Evolutionary conservation across 805 yeast species (phyloP), one percentile per base, ranked within the genome.

Genomic region (Candida sakaeoensis): DNA sequence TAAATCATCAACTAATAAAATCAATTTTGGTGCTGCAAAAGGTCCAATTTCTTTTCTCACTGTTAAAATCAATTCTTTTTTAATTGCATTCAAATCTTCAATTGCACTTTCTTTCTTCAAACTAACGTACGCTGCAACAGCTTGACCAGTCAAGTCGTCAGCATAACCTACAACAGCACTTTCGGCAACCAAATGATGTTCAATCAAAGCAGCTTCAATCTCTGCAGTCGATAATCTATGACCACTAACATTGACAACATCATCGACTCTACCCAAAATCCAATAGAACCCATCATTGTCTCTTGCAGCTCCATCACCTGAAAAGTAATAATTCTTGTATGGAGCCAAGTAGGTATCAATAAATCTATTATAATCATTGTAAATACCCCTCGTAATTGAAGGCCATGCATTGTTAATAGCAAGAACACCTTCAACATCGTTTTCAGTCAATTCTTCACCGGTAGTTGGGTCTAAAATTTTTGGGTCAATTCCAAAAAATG

Each of bases 251-350:
- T 93, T 93, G 51, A 91, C 99, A 44, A 93, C 98, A 57, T 93
- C 99, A 63, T 93, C 98, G 48, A 93, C 97, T 66, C 99, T 84
- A 55, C 99, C 99, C 65, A 91, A 79, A 62, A 93, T 91, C 96
- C 98, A 93, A 72, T 81, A 87, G 74, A 82, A 93, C 37, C 98
- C 98, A 58, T 93, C 98, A 47, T 79, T 79, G 63, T 93, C 99
- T 61, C 97, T 81, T 32, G 95, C 98, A 40, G 97, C 98, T 68
- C 98, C 98, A 62, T 91, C 99, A 55, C 99, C 99, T 9, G 97
- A 85, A 74, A 93, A 93, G 71, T 89, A 93, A 68, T 77, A 80
- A 43, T 95, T 95, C 44, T 91, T 87, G 71, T 91, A 93, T 38
- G 96, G 96, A 54, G 81, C 82, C 60, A 93, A 74, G 65, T 93